Percentiles rank a stretch among this genome's conserved stretches.
Evolutionary conservation across 2,329 filamentous ascomycete genomes (phyloP).

Genomic region (Neofusicoccum cordaticola): DNA sequence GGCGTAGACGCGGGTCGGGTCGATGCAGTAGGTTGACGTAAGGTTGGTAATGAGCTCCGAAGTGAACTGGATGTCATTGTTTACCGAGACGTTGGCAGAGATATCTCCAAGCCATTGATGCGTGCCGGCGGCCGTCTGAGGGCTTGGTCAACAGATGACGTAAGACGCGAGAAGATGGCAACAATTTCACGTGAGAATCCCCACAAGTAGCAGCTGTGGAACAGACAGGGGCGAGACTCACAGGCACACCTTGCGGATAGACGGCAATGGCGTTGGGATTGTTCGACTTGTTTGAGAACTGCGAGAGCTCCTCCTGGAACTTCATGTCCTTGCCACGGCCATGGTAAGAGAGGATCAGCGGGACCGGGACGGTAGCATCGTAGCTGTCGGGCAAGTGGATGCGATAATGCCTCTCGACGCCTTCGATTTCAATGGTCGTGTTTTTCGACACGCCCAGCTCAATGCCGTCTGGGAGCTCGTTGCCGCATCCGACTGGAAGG

Average conservation of each 20-base stretch:
- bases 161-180: too few species aligned
- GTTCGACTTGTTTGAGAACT: conserved; percentile 45
- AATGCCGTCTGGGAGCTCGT: conserved; percentile 24
- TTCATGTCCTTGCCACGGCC: conserved; percentile 39
- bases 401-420: conserved; percentile 33
- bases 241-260: conserved; percentile 44
- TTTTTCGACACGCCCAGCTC: conserved; percentile 25
- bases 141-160: not conserved
- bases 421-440: conserved; percentile 27
- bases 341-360: conserved; percentile 51
- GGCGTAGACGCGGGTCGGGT: conserved; percentile 44
- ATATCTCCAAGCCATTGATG: conserved; percentile 42
- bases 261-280: conserved; percentile 46
- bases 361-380: conserved; percentile 32
- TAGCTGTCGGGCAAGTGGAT: conserved; percentile 43
- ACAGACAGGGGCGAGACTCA: conserved; percentile 19
- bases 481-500: conserved; percentile 19
- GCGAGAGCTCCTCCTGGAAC: conserved; percentile 42
- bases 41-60: conserved; percentile 43
- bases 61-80: conserved; percentile 46
- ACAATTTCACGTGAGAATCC: not conserved
- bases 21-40: conserved; percentile 44
- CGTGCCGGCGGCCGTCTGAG: conserved; percentile 18
- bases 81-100: conserved; percentile 27
- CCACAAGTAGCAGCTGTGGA: not conserved